These are phyloP conservation scores for Colletotrichum sp. DNA, from an alignment of 2,329 filamentous ascomycete genomes.

Conservation along the genomic window DNA sequence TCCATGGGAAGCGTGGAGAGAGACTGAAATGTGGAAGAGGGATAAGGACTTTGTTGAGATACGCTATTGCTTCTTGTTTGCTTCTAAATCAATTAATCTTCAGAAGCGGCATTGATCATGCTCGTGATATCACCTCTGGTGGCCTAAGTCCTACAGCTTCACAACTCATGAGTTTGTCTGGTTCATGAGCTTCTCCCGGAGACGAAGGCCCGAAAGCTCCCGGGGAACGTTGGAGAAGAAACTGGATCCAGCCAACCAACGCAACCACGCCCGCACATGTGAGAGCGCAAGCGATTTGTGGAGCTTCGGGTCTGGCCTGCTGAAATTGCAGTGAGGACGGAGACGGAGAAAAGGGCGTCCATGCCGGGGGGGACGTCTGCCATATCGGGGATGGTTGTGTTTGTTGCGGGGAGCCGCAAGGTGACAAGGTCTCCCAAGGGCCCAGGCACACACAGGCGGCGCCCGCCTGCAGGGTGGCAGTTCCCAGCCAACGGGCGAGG, in stretches of 20 bases:
- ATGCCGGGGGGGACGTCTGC: background rate
- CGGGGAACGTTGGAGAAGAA: background rate
- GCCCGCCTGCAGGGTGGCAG: background rate
- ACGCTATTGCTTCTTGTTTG: too few species aligned
- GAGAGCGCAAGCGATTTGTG: background rate
- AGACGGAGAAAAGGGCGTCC: background rate
- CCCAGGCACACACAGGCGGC: background rate
- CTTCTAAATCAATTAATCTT: too few species aligned
- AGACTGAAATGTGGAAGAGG: too few species aligned
- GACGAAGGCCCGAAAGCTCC: background rate
- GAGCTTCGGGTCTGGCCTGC: background rate
- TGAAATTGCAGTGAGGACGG: background rate
- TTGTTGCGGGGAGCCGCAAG: background rate
- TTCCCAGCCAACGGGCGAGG: background rate
- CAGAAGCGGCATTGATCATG: too few species aligned
- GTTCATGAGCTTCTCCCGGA: background rate
- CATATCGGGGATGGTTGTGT: background rate
- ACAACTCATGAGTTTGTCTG: fast-evolving
- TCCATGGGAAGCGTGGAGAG: background rate
- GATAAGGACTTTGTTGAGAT: too few species aligned
- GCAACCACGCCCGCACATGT: background rate
- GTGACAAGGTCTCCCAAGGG: background rate
- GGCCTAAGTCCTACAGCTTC: background rate
- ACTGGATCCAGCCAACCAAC: background rate
- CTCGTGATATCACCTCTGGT: background rate